phyloP scores from a whole-genome alignment of 2,329 filamentous ascomycete genomes.

The Colletotrichum plurivorum region DNA sequence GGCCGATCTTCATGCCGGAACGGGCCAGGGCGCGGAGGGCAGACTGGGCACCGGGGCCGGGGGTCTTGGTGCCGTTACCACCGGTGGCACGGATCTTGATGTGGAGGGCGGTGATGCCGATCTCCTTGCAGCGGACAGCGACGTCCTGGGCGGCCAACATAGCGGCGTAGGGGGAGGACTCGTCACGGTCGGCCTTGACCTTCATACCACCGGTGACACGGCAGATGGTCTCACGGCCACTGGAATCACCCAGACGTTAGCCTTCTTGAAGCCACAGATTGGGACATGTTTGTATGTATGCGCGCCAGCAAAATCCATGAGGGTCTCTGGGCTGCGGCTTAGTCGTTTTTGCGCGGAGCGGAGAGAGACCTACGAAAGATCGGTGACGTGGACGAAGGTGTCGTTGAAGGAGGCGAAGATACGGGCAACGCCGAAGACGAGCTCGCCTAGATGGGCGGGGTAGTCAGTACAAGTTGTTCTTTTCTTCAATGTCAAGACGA shows the following conservation, averaged over 20 bases:
- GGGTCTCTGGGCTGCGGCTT: neutral
- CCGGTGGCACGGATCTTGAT: constrained; percentile 99
- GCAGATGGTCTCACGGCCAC: constrained; percentile 99
- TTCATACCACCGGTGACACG: constrained; percentile 99
- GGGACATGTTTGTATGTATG: neutral
- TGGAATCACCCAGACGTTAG: constrained; percentile 81
- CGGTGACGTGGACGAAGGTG: constrained; percentile 98
- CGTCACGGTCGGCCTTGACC: constrained; percentile 99
- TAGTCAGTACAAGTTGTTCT: constrained; percentile 41
- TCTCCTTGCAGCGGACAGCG: constrained; percentile 84
- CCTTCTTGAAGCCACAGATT: constrained; percentile 53
- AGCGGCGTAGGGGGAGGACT: constrained; percentile 99
- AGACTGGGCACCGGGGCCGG: constrained; percentile 98
- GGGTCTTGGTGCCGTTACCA: constrained; percentile 99
- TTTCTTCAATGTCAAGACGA: constrained; percentile 77
- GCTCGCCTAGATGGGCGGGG: constrained; percentile 76
- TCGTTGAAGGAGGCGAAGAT: constrained; percentile 98
- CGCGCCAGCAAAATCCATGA: neutral
- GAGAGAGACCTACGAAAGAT: constrained; percentile 82
- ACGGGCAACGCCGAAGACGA: constrained; percentile 97
- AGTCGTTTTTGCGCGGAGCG: neutral
- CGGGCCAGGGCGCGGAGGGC: constrained; percentile 98
- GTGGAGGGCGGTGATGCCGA: constrained; percentile 91
- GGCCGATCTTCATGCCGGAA: constrained; percentile 99
- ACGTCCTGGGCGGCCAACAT: constrained; percentile 99